Conservation (phyloP, 345 rosid species). For the Anastatica hierochuntica region DNA sequence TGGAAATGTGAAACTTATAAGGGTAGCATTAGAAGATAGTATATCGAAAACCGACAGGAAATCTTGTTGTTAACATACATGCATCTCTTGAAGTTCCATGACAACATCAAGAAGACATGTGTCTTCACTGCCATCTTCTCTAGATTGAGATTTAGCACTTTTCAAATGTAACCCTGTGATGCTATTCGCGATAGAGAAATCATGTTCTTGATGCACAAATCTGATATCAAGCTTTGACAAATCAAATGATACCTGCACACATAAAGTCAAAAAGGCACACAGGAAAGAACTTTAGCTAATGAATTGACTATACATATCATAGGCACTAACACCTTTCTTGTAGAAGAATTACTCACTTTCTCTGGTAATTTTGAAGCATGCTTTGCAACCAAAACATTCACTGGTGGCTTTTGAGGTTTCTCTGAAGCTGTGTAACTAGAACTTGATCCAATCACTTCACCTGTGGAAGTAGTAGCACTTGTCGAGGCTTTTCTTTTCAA, state of each 20-base stretch:
- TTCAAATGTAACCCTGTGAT: constrained; percentile 69
- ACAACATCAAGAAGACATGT: constrained; percentile 72
- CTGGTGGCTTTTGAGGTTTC: constrained; percentile 44
- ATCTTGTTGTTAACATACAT: constrained; percentile 37
- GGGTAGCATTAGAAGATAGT: constrained; percentile 7
- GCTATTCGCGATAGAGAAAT: constrained; percentile 54
- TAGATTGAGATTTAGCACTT: constrained; percentile 47
- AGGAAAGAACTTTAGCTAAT: constrained; percentile 5
- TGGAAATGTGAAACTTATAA: constrained; percentile 12
- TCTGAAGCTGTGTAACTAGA: constrained; percentile 29
- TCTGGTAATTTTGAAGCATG: constrained; percentile 64
- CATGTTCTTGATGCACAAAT: constrained; percentile 58
- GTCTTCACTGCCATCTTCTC: constrained; percentile 66
- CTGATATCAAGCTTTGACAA: constrained; percentile 75
- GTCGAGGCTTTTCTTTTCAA: constrained; percentile 39
- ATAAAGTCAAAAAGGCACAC: constrained; percentile 15
- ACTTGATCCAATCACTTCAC: constrained; percentile 29
- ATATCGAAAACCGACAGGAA: constrained; percentile 11
- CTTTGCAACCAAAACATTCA: constrained; percentile 44
- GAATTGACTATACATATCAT: too few relatives aligned
- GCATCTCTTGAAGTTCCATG: constrained; percentile 71
- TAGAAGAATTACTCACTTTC: constrained; percentile 52
- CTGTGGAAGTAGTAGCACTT: constrained; percentile 31
- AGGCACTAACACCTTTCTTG: not conserved
- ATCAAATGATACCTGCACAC: constrained; percentile 54